Conservation (phyloP, 2,329 filamentous ascomycete genomes). For the Colletotrichum sp. region DNA sequence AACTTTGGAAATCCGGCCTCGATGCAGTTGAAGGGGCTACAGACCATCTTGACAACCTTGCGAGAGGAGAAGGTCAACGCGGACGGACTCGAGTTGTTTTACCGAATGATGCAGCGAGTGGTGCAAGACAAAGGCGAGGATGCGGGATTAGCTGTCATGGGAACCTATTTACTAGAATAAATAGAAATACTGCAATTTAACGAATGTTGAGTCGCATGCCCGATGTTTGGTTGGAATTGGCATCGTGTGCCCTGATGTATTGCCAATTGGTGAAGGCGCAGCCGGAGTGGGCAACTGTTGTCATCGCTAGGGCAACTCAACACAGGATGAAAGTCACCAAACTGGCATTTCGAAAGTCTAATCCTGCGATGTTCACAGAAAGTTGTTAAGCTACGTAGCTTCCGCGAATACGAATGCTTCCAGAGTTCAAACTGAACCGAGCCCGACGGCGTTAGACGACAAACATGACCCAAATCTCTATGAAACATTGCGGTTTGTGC, state of each 20-base stretch:
- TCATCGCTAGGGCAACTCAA: background rate
- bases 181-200: background rate
- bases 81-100: background rate
- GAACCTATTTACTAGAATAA: background rate
- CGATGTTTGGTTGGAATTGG: background rate
- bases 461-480: background rate
- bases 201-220: no score
- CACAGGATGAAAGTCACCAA: background rate
- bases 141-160: slow-evolving; percentile 5
- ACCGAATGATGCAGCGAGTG: slow-evolving; percentile 15
- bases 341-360: background rate
- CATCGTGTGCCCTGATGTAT: background rate
- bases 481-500: background rate
- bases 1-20: slow-evolving; percentile 28
- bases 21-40: slow-evolving; percentile 28
- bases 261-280: background rate
- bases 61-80: slow-evolving; percentile 26
- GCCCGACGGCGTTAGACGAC: background rate
- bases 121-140: slow-evolving; percentile 17
- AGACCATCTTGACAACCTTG: slow-evolving; percentile 27
- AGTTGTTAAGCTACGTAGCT: background rate
- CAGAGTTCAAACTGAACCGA: background rate
- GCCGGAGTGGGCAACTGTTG: background rate
- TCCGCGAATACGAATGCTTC: background rate
- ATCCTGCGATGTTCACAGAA: background rate